Percentiles rank a stretch among this genome's conserved stretches.
Conservation (phyloP, 805 yeast species). For the Torulaspora microellipsoides region DNA sequence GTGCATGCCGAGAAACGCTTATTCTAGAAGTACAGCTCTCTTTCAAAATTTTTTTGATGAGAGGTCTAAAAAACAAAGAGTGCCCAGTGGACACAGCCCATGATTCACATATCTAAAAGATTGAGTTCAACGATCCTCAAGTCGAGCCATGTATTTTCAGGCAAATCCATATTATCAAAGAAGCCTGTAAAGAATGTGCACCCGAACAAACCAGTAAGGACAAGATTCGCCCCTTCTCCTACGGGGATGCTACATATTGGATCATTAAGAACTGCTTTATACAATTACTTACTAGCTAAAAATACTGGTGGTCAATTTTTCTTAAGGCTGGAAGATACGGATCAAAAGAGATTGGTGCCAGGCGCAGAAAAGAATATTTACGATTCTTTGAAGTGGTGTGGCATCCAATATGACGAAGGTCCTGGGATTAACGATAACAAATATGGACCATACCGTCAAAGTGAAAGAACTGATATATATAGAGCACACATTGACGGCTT, state of each 20-base stretch:
- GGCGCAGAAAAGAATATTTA: slow-evolving; percentile 84
- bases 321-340: slow-evolving; percentile 89
- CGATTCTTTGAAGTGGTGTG: slow-evolving; percentile 73
- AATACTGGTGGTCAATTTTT: slow-evolving; percentile 77
- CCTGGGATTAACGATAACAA: slow-evolving; percentile 42
- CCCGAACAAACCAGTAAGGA: slow-evolving; percentile 58
- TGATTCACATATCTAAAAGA: too few species aligned
- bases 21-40: too few species aligned
- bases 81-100: too few species aligned
- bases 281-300: slow-evolving; percentile 78
- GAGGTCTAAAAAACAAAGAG: too few species aligned
- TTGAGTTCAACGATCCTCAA: neutral
- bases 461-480: slow-evolving; percentile 70
- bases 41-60: too few species aligned
- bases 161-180: slow-evolving; percentile 13
- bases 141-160: neutral
- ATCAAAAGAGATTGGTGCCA: slow-evolving; percentile 65
- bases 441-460: slow-evolving; percentile 78
- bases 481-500: slow-evolving; percentile 51
- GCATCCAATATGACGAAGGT: slow-evolving; percentile 75
- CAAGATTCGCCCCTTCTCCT: slow-evolving; percentile 97
- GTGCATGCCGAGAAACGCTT: too few species aligned
- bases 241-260: slow-evolving; percentile 95
- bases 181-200: slow-evolving; percentile 31
- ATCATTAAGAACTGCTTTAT: slow-evolving; percentile 86